Evolutionary conservation across 768 basidiomycete species (phyloP).

Genomic region (Glaciozyma martinii): DNA sequence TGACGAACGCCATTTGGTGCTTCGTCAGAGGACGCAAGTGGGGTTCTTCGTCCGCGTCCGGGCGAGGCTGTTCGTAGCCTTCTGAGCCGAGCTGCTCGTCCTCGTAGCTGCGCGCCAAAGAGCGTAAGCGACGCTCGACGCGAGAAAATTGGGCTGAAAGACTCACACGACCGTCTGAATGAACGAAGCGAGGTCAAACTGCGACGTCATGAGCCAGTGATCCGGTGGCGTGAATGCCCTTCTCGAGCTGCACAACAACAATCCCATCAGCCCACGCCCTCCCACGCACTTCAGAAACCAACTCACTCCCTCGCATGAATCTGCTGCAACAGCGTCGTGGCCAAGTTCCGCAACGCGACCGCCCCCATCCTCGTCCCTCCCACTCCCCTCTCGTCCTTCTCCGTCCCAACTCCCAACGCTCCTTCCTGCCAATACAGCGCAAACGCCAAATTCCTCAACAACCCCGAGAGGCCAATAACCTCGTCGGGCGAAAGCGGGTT

Average conservation of each 20-base stretch:
- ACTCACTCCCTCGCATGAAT: slow-evolving; percentile 84
- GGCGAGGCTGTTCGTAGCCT: slow-evolving; percentile 15
- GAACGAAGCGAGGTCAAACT: slow-evolving; percentile 60
- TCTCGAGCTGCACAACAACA: slow-evolving; percentile 53
- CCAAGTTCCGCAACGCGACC: slow-evolving; percentile 63
- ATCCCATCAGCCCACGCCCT: slow-evolving; percentile 9
- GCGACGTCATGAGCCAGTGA: slow-evolving; percentile 66
- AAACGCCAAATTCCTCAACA: slow-evolving; percentile 76
- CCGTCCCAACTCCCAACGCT: slow-evolving; percentile 30
- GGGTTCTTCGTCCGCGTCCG: slow-evolving; percentile 14
- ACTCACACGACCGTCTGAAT: slow-evolving; percentile 76
- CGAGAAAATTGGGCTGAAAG: background rate
- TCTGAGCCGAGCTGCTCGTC: slow-evolving; percentile 47
- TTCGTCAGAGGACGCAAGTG: slow-evolving; percentile 45
- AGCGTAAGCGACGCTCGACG: background rate
- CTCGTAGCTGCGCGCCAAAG: slow-evolving; percentile 49
- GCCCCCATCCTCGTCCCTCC: slow-evolving; percentile 48
- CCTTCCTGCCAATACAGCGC: slow-evolving; percentile 52
- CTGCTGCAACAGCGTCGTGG: slow-evolving; percentile 67
- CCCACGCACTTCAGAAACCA: background rate
- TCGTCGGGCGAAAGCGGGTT: slow-evolving; percentile 81
- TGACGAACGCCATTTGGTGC: slow-evolving; percentile 63
- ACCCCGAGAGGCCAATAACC: slow-evolving; percentile 60
- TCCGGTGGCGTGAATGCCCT: slow-evolving; percentile 69
- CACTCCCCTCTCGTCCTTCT: slow-evolving; percentile 38